Conservation (phyloP, 805 yeast species). For the Candida oleophila region DNA sequence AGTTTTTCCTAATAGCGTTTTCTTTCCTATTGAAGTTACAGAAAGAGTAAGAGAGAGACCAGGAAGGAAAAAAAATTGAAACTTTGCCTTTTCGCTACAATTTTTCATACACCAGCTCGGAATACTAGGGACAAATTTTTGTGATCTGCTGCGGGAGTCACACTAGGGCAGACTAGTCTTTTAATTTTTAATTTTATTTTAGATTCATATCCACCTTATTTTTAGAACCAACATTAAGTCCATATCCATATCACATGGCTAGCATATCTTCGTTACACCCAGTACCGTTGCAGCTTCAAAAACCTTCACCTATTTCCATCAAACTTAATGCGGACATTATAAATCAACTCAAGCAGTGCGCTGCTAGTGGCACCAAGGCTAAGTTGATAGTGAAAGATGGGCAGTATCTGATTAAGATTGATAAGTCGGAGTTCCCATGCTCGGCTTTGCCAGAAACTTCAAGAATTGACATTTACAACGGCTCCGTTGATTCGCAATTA, state of each 20-base stretch:
- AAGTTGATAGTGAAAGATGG: slow-evolving; percentile 40
- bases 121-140: neutral
- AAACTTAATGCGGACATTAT: slow-evolving; percentile 28
- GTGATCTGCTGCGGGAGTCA: neutral
- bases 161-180: neutral
- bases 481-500: too few species aligned
- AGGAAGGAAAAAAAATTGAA: too few species aligned
- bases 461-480: slow-evolving; percentile 34
- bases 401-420: slow-evolving; percentile 1
- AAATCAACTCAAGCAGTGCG: slow-evolving; percentile 19
- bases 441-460: slow-evolving; percentile 31
- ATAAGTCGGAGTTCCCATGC: slow-evolving; percentile 27
- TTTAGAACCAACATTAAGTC: neutral
- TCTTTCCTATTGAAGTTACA: too few species aligned
- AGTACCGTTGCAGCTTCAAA: neutral
- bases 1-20: neutral
- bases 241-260: neutral
- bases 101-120: neutral
- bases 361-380: slow-evolving; percentile 17
- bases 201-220: too few species aligned
- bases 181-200: too few species aligned
- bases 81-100: too few species aligned
- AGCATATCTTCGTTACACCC: neutral
- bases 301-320: slow-evolving; percentile 21
- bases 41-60: too few species aligned